Evolutionary conservation across 129 eudicot genomes (phyloP), one percentile per base, ranked within the genome.

Genomic region (Calendula officinalis): DNA sequence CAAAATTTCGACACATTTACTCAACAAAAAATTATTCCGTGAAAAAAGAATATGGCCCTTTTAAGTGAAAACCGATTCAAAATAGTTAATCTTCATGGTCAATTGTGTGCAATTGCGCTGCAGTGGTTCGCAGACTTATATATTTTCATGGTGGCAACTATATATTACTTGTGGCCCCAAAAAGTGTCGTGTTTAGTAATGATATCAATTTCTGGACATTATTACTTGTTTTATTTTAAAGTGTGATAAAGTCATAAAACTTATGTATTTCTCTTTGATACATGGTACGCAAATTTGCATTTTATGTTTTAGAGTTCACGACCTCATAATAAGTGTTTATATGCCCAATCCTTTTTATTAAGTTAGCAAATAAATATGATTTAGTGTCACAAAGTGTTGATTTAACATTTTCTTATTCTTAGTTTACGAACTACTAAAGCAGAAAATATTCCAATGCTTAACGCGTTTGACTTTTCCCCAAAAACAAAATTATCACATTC

Each of bases 21-120:
- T 61, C 45, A 62, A 52, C 1, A 52, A 48, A 48, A 22, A 10
- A n/a, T 64, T 64, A 73, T 73, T 73, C 66, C 43, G 8, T 64
- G 38, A 46, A 17, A 11, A 73, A 70, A 62, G 67, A 62, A 72
- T 64, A 72, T 64, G 70, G 44, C 50, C 57, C 70, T 44, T 53
- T n/a, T n/a, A n/a, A n/a, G n/a, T n/a, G 30, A 22, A 22, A 2
- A 22, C 2, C 30, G 30, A 22, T 22, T 22, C 1, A 22, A 22
- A 2, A 22, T 22, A 2, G 30, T 22, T 2, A 22, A 22, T 22
- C 30, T 22, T 22, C 30, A n/a, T n/a, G n/a, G n/a, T n/a, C n/a
- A n/a, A n/a, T n/a, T n/a, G n/a, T n/a, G n/a, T n/a, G n/a, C n/a
- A n/a, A n/a, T n/a, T n/a, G n/a, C n/a, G n/a, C n/a, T n/a, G n/a